Conservation (phyloP, 164 flowering plant genomes). For the Pachysandra terminalis region DNA sequence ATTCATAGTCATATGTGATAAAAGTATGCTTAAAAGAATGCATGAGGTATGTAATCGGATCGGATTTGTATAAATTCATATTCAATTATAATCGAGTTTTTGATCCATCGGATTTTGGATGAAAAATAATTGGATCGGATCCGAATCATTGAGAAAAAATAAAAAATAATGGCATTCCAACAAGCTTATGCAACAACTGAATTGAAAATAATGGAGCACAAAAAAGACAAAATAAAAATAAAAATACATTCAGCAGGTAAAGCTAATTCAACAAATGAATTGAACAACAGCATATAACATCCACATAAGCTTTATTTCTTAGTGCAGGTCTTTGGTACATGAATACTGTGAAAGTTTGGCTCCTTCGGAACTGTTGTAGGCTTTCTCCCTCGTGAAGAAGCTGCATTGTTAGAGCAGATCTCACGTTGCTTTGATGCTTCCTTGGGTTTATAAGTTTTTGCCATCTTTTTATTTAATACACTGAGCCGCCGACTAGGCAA, state of each 20-base stretch:
- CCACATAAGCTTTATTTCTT: conserved; percentile 22
- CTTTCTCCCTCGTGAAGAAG: conserved; percentile 34
- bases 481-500: conserved; percentile 28
- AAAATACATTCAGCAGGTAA: neutral
- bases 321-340: conserved; percentile 56
- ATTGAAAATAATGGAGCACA: no score
- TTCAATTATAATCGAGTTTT: no score
- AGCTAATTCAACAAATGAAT: conserved; percentile 47
- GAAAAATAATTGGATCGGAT: no score
- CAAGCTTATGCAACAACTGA: no score
- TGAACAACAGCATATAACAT: conserved; percentile 29
- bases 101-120: no score
- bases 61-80: no score
- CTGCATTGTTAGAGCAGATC: neutral
- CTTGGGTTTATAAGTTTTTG: conserved; percentile 18
- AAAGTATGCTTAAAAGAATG: no score
- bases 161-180: no score
- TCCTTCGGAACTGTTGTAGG: conserved; percentile 52
- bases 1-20: no score
- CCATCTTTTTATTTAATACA: conserved; percentile 33
- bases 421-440: conserved; percentile 14
- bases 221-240: no score
- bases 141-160: no score
- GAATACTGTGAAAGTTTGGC: conserved; percentile 52
- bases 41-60: no score